Conservation (phyloP, 1,284 basidiomycete species). For the Acaromyces ingoldii region DNA sequence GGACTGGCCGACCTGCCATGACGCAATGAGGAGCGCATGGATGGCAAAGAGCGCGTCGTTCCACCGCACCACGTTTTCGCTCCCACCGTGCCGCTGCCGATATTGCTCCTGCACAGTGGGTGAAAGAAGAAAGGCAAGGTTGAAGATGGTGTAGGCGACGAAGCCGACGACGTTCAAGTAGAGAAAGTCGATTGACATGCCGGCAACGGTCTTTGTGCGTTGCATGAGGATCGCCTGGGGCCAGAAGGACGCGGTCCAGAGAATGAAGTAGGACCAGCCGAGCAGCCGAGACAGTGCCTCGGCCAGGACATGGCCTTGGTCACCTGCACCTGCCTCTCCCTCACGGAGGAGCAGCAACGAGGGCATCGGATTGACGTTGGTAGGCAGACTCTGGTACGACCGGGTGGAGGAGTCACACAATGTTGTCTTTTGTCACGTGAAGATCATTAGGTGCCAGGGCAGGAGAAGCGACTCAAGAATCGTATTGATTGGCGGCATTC, state of each 20-base stretch:
- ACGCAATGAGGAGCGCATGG: constrained; percentile 22
- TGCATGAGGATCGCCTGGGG: constrained; percentile 38
- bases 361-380: too few relatives aligned
- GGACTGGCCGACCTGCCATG: neutral
- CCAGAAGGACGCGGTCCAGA: constrained; percentile 45
- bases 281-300: constrained; percentile 22
- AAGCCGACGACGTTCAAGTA: constrained; percentile 37
- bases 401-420: too few relatives aligned
- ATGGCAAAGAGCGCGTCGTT: constrained; percentile 35
- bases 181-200: constrained; percentile 39
- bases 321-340: too few relatives aligned
- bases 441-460: too few relatives aligned
- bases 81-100: constrained; percentile 18
- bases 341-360: too few relatives aligned
- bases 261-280: constrained; percentile 39
- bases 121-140: constrained; percentile 21
- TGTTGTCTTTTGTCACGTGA: too few relatives aligned
- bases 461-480: too few relatives aligned
- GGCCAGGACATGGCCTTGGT: neutral
- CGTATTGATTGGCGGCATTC: too few relatives aligned
- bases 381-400: too few relatives aligned
- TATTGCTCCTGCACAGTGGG: constrained; percentile 27
- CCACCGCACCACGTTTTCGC: constrained; percentile 26
- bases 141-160: constrained; percentile 29
- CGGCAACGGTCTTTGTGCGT: constrained; percentile 14